These are phyloP conservation scores for Cavenderia fasciculata DNA, from an alignment of 78 protist genomes.

Conservation along the genomic window DNA sequence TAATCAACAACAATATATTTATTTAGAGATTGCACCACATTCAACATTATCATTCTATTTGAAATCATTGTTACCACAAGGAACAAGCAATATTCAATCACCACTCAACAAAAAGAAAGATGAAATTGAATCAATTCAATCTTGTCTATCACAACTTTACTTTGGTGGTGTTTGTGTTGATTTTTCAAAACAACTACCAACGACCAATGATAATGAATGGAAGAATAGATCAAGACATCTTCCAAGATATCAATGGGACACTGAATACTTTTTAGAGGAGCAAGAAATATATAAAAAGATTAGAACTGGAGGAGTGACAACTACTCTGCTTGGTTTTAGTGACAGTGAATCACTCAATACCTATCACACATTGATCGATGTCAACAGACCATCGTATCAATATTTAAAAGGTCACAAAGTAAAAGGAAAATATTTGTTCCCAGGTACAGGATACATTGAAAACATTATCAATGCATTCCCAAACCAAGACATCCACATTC, in stretches of 20 bases:
- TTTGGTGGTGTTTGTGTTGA: background rate
- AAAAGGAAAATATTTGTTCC: constrained; percentile 27
- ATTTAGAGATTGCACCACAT: constrained; percentile 20
- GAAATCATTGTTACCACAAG: background rate
- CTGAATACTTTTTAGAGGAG: background rate
- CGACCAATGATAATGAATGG: background rate
- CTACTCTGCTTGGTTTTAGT: background rate
- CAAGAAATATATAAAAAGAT: background rate
- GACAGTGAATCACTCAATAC: no score
- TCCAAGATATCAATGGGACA: constrained; percentile 44
- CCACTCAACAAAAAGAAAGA: constrained; percentile 21
- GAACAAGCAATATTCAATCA: background rate
- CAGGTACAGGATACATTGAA: constrained; percentile 18
- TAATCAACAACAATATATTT: background rate
- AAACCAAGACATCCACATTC: background rate
- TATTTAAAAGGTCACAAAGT: constrained; percentile 20
- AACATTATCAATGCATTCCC: background rate
- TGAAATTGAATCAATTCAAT: background rate
- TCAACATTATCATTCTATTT: constrained; percentile 16
- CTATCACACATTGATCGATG: background rate
- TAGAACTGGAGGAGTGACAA: constrained; percentile 1
- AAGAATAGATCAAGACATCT: no score
- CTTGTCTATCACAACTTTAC: constrained; percentile 2
- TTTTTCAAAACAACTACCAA: no score
- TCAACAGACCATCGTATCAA: background rate